These are phyloP conservation scores for Persicaria maculosa DNA, from an alignment of 148 eudicot genomes.

Conservation along the genomic window DNA sequence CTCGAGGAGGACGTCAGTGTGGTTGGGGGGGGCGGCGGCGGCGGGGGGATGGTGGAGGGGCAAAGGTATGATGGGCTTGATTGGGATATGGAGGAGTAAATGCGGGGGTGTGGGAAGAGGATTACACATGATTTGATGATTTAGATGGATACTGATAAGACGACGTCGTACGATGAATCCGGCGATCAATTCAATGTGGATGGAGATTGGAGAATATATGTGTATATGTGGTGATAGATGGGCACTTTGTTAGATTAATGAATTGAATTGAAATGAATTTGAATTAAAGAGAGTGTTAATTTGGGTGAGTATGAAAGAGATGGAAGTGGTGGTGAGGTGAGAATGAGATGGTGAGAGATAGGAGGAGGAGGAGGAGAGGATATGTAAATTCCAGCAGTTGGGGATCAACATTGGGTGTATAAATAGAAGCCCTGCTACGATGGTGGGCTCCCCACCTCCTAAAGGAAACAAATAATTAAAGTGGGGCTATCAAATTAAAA, in stretches of 20 bases:
- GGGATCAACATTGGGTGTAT: not conserved
- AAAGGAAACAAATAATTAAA: not conserved
- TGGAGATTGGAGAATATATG: not conserved
- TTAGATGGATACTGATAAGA: too few species aligned
- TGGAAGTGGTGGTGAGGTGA: not conserved
- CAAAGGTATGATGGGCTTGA: not conserved
- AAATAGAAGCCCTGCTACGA: not conserved
- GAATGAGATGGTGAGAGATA: not conserved
- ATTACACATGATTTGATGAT: not conserved
- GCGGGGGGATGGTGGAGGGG: too few species aligned
- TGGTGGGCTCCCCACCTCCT: not conserved
- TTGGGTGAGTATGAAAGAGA: not conserved
- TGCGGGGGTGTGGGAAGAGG: not conserved
- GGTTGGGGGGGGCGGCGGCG: too few species aligned
- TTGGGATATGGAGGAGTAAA: not conserved
- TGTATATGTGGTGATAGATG: too few species aligned
- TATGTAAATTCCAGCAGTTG: not conserved
- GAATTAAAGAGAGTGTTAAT: not conserved
- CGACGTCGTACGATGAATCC: too few species aligned
- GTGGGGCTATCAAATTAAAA: not conserved
- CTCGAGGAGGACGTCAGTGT: not conserved
- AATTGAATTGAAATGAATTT: not conserved
- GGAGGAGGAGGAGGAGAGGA: not conserved
- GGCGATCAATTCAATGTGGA: not conserved
- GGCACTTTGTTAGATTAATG: not conserved